These are phyloP conservation scores for Marsdenia floribunda DNA, from an alignment of 257 asterid genomes.

Conservation along the genomic window DNA sequence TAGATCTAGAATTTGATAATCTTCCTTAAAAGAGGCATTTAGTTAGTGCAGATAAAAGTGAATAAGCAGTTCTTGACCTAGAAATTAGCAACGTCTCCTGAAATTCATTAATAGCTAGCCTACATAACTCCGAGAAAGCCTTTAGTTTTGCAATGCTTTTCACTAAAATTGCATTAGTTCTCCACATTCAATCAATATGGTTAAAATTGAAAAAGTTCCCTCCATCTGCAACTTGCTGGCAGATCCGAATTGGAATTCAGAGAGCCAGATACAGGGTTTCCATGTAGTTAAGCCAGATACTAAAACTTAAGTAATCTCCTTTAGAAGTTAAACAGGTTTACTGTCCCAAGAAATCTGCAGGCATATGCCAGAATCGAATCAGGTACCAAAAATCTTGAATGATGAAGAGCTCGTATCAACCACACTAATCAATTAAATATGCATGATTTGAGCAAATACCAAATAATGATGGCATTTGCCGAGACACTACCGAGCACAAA, in stretches of 20 bases:
- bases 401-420: background rate
- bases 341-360: background rate
- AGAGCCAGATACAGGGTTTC: background rate
- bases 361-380: background rate
- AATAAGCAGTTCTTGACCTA: no score
- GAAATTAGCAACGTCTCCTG: background rate
- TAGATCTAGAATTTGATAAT: background rate
- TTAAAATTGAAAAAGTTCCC: background rate
- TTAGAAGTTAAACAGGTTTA: background rate
- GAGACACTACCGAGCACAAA: background rate
- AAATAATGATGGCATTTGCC: background rate
- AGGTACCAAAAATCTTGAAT: background rate
- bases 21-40: background rate
- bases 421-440: background rate
- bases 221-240: background rate
- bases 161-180: background rate
- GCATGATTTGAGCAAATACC: background rate
- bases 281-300: background rate
- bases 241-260: background rate
- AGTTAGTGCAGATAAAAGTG: background rate
- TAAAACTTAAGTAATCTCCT: background rate
- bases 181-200: background rate
- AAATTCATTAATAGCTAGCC: background rate
- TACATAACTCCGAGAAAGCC: background rate
- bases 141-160: background rate